phyloP scores from a whole-genome alignment of 163 green algal species.

The Chlorella variabilis region DNA sequence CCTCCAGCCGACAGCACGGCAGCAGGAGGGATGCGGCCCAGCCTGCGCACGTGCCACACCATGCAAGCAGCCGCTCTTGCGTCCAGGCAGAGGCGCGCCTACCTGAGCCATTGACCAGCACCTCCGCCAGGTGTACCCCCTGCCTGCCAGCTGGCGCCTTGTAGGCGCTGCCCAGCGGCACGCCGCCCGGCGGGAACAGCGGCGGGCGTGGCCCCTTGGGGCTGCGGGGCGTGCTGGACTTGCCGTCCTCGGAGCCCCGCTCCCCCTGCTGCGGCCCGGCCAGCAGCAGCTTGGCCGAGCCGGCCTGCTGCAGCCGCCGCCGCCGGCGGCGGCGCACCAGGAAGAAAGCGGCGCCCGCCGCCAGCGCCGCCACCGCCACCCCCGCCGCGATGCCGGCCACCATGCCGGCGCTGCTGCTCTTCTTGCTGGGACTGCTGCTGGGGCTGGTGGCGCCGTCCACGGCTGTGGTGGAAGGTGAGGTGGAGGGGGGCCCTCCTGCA shows the following conservation, averaged over 20 bases:
- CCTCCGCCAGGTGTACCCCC: too few species aligned
- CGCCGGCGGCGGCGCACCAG: background rate
- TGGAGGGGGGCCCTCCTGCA: too few species aligned
- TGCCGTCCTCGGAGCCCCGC: background rate
- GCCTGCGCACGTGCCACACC: too few species aligned
- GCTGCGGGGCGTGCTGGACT: slow-evolving; percentile 2
- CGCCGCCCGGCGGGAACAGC: background rate
- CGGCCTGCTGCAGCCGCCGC: slow-evolving; percentile 2
- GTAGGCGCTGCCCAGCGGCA: background rate
- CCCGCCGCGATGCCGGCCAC: slow-evolving; percentile 2
- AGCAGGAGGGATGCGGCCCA: too few species aligned
- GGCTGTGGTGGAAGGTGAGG: background rate
- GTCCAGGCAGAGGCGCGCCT: too few species aligned
- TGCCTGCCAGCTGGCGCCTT: background rate
- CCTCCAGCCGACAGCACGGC: too few species aligned
- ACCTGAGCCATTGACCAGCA: too few species aligned
- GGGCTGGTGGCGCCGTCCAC: background rate
- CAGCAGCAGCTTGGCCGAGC: background rate
- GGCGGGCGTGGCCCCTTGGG: background rate
- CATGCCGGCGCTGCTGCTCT: slow-evolving; percentile 26
- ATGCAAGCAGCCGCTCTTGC: too few species aligned
- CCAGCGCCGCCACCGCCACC: background rate
- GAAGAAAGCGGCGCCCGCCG: background rate
- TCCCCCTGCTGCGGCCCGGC: too few species aligned
- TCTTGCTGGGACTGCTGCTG: slow-evolving; percentile 2